Evolutionary conservation across 176 grass and related monocot species (phyloP).

Genomic region (Cymbopogon citratus): DNA sequence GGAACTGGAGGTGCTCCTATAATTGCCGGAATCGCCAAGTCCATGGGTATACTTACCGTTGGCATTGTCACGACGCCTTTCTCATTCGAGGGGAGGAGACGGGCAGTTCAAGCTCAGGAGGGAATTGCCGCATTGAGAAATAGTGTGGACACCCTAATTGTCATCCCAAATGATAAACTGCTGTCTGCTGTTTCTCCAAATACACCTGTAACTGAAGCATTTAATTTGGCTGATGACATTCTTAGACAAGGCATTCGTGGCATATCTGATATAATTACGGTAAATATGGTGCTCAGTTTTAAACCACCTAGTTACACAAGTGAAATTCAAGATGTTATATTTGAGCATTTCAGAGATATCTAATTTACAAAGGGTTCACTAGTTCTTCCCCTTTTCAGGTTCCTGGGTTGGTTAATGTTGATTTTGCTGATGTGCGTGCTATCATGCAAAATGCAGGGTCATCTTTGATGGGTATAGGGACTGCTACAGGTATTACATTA

Average conservation of each 20-base stretch:
- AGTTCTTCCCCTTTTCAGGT: conserved; percentile 46
- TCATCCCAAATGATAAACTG: conserved; percentile 93
- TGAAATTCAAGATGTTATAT: not conserved
- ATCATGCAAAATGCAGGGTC: conserved; percentile 98
- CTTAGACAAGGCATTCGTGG: conserved; percentile 85
- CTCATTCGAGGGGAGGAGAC: conserved; percentile 73
- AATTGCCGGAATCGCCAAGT: conserved; percentile 73
- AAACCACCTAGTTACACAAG: not conserved
- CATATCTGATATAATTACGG: conserved; percentile 92
- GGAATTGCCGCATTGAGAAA: conserved; percentile 78
- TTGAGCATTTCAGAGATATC: not conserved
- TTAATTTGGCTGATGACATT: conserved; percentile 87
- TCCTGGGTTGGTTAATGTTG: conserved; percentile 92
- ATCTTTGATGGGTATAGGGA: conserved; percentile 98
- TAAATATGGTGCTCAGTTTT: conserved; percentile 18
- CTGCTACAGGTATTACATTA: conserved; percentile 69
- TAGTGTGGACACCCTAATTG: conserved; percentile 84
- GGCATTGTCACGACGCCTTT: conserved; percentile 88
- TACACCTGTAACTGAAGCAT: conserved; percentile 78
- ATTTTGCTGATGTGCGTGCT: conserved; percentile 95
- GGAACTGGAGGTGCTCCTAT: conserved; percentile 85
- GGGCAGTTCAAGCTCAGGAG: conserved; percentile 85
- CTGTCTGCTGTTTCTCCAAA: conserved; percentile 82
- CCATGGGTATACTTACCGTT: conserved; percentile 78
- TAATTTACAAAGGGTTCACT: not conserved